Conservation (phyloP, 208 protist species). For the Acanthamoeba lenticulata region DNA sequence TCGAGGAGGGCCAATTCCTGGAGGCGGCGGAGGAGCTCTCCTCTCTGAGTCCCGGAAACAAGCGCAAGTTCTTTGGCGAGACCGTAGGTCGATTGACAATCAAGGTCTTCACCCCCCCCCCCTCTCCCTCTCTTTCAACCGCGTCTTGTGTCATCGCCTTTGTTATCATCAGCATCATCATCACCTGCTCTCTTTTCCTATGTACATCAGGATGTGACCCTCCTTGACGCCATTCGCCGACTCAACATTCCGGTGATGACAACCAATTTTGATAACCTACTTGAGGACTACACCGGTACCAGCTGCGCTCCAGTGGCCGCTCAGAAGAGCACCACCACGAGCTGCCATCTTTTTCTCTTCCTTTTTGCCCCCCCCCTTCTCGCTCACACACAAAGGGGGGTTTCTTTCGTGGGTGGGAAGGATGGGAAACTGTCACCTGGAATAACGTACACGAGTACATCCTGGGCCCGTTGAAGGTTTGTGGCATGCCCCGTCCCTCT, state of each 20-base stretch:
- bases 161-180: not conserved
- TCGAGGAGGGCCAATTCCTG: not conserved
- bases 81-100: not conserved
- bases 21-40: not conserved
- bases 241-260: constrained; percentile 35
- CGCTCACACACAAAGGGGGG: not conserved
- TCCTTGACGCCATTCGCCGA: not conserved
- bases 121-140: not conserved
- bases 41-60: not conserved
- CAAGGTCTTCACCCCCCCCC: not conserved
- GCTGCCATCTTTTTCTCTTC: not conserved
- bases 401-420: not conserved
- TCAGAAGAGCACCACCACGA: not conserved
- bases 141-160: not conserved
- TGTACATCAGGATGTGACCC: not conserved
- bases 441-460: constrained; percentile 54
- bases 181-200: not conserved
- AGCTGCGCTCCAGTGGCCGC: not conserved
- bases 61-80: constrained; percentile 27
- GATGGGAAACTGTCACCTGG: constrained; percentile 30
- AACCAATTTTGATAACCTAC: constrained; percentile 24
- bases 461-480: constrained; percentile 15
- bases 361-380: not conserved
- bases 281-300: constrained; percentile 29
- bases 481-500: not conserved